phyloP scores from a whole-genome alignment of 1,284 basidiomycete species.

The Takashimella tepidaria region DNA sequence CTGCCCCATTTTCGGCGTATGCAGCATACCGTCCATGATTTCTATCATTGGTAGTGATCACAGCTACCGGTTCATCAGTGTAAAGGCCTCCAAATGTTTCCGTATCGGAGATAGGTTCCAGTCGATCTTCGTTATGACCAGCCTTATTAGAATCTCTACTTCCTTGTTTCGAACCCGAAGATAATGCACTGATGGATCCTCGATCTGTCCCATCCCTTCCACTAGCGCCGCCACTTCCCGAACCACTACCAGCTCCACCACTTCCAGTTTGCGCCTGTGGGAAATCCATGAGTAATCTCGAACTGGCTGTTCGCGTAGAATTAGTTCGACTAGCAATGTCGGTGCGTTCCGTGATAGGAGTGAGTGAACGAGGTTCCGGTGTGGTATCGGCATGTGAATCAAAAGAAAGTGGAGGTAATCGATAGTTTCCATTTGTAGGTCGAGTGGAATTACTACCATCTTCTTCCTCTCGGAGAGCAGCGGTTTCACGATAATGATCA shows the following conservation, averaged over 20 bases:
- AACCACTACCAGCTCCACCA: background rate
- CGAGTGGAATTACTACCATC: constrained; percentile 3
- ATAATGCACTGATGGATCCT: constrained; percentile 14
- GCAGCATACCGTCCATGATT: too few relatives aligned
- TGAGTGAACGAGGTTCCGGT: constrained; percentile 40
- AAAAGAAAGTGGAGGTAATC: constrained; percentile 38
- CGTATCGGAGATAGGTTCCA: constrained; percentile 22
- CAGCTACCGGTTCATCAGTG: constrained; percentile 11
- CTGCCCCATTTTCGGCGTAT: background rate
- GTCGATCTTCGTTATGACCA: constrained; percentile 12
- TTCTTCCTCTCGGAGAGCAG: too few relatives aligned
- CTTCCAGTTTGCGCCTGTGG: background rate
- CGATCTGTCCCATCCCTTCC: constrained; percentile 2
- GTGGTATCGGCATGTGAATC: constrained; percentile 2
- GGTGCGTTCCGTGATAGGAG: constrained; percentile 53
- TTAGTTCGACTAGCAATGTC: constrained; percentile 33
- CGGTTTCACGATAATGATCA: background rate
- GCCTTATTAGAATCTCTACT: constrained; percentile 23
- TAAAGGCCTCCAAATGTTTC: constrained; percentile 10
- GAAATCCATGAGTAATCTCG: constrained; percentile 6
- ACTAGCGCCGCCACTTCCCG: background rate
- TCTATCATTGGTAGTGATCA: too few relatives aligned
- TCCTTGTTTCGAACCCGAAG: constrained; percentile 22
- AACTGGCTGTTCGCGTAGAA: constrained; percentile 23
- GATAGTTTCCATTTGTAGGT: constrained; percentile 24